phyloP scores from a whole-genome alignment of 768 basidiomycete genomes.

The Megacollybia marginata region DNA sequence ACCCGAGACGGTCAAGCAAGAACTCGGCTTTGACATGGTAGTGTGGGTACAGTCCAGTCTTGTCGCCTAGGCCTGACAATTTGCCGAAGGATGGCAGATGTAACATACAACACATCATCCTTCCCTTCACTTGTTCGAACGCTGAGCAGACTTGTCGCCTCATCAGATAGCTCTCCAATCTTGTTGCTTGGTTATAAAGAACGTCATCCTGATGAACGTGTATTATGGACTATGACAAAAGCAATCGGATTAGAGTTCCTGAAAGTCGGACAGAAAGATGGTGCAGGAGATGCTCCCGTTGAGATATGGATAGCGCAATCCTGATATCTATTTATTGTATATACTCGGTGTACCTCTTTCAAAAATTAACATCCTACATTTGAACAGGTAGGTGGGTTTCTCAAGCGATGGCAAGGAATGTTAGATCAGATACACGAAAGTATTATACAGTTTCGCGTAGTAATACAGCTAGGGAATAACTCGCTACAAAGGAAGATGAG shows the following conservation, averaged over 20 bases:
- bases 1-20: slow-evolving; percentile 33
- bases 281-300: slow-evolving; percentile 56
- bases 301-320: slow-evolving; percentile 57
- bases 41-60: slow-evolving; percentile 39
- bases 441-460: too few relatives aligned
- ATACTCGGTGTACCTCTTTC: too few relatives aligned
- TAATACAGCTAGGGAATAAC: too few relatives aligned
- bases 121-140: slow-evolving; percentile 76
- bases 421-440: too few relatives aligned
- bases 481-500: too few relatives aligned
- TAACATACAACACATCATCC: slow-evolving; percentile 84
- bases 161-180: slow-evolving; percentile 21
- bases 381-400: too few relatives aligned
- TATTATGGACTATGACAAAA: slow-evolving; percentile 58
- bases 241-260: slow-evolving; percentile 49
- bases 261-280: slow-evolving; percentile 43
- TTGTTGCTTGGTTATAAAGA: slow-evolving; percentile 84
- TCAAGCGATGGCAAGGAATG: too few relatives aligned
- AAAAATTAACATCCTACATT: too few relatives aligned
- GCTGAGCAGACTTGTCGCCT: slow-evolving; percentile 29
- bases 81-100: slow-evolving; percentile 77
- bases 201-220: slow-evolving; percentile 68
- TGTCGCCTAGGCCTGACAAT: background rate
- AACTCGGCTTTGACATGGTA: slow-evolving; percentile 49
- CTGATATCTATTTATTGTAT: too few relatives aligned